Evolutionary conservation across 345 rosid species (phyloP).

Genomic region (Euphorbia pulcherrima): DNA sequence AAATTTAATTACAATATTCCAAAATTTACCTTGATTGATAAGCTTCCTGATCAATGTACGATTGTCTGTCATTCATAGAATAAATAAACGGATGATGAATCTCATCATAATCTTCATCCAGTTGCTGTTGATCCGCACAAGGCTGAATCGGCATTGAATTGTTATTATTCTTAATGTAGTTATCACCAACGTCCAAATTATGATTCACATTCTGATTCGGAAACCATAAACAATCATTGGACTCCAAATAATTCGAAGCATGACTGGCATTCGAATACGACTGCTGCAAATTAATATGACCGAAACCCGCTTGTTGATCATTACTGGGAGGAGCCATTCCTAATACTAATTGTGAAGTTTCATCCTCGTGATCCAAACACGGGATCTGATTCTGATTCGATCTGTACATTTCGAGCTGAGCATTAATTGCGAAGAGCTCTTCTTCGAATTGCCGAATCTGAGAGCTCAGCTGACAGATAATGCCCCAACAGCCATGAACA

Average conservation of each 20-base stretch:
- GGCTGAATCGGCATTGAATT: constrained; percentile 41
- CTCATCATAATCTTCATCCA: constrained; percentile 63
- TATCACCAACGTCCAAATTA: no score
- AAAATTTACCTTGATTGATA: constrained; percentile 17
- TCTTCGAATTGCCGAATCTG: constrained; percentile 51
- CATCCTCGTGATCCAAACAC: constrained; percentile 26
- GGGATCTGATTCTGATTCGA: constrained; percentile 28
- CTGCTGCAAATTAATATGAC: constrained; percentile 22
- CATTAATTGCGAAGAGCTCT: constrained; percentile 51
- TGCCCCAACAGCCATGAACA: constrained; percentile 68
- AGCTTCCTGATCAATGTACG: constrained; percentile 49
- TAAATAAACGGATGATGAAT: constrained; percentile 75
- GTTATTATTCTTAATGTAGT: constrained; percentile 15
- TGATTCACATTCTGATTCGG: constrained; percentile 30
- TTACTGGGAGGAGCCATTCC: constrained; percentile 67
- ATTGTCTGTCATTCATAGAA: constrained; percentile 75
- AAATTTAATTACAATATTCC: no score
- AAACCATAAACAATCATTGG: constrained; percentile 45
- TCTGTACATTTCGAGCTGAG: constrained; percentile 59
- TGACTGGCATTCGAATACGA: constrained; percentile 40
- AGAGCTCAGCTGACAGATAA: constrained; percentile 43
- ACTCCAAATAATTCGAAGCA: constrained; percentile 26
- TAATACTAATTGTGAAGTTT: constrained; percentile 62
- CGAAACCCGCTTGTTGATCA: background rate
- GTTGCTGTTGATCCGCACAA: constrained; percentile 33